A percentile compares a stretch with the other conserved stretches of the same genome.
Evolutionary conservation across 2,329 filamentous ascomycete genomes (phyloP).

Genomic region (Diaporthe eres): DNA sequence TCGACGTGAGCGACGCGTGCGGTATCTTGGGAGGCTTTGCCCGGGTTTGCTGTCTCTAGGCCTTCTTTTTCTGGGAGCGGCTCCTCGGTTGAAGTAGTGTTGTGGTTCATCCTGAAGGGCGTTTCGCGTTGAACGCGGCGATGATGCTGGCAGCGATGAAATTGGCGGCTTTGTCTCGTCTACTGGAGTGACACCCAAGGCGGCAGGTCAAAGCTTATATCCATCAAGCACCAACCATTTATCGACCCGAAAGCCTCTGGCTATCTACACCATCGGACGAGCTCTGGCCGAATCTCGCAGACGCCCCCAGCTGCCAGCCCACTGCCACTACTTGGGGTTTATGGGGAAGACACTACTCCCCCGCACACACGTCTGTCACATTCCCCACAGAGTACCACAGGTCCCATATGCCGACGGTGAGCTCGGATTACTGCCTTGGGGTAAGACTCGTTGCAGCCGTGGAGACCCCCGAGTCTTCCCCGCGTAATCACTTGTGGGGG

Average conservation of each 20-base stretch:
- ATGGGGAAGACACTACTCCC: neutral
- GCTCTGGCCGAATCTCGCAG: conserved; percentile 9
- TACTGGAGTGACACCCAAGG: neutral
- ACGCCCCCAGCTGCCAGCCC: neutral
- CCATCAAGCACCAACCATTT: neutral
- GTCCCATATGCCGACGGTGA: conserved; percentile 18
- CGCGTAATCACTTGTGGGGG: conserved; percentile 18
- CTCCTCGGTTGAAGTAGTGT: neutral
- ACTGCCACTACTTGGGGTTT: neutral
- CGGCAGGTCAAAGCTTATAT: conserved; percentile 24
- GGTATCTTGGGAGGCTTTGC: conserved; percentile 27
- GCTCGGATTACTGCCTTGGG: conserved; percentile 30
- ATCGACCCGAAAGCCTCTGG: neutral
- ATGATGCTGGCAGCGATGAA: neutral
- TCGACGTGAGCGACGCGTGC: neutral
- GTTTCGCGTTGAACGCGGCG: neutral
- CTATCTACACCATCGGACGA: neutral
- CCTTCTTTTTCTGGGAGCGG: neutral
- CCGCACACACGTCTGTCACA: neutral
- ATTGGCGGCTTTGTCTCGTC: neutral
- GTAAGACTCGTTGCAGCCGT: neutral
- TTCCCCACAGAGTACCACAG: conserved; percentile 11
- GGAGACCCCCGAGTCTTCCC: conserved; percentile 5
- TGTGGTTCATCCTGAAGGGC: neutral
- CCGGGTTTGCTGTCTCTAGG: neutral